Evolutionary conservation across 2,329 filamentous ascomycete species (phyloP), one percentile per base, ranked within the genome.

Genomic region (Fusarium succisae): DNA sequence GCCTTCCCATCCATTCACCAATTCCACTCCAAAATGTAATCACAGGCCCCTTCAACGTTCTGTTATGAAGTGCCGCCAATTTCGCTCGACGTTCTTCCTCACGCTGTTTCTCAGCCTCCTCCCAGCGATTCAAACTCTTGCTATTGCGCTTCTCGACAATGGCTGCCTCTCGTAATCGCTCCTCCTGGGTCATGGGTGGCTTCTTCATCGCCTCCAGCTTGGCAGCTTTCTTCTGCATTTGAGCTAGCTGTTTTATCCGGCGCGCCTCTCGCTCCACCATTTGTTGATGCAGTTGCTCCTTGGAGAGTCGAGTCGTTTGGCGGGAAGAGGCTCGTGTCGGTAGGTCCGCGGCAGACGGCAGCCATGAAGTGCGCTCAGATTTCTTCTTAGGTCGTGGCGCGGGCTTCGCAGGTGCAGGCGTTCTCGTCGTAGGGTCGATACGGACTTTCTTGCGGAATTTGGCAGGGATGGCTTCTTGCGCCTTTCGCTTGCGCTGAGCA

Each of bases 1-100:
- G 87, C 43, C 89, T 91, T 45, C 94, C 93, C 44, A 94, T 88
- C 89, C 94, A 96, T 77, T 94, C 90, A 39, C 93, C 93, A 72
- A 94, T 89, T n/a, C 96, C 96, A 81, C 95, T 98, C 92, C 95
- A 98, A 82, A 93, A 96, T 5, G 94, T 94, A 47, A 98, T 91
- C 17, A 98, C 94, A 0, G 96, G 94, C 0, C 96, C 96, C 61
- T 96, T 92, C 14, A 98, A 88, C 57, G 93, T 94, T 55, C 95
- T 91, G 80, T 95, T 94, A 78, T 97, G 93, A 76, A 98, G 86
- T 20, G 96, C 96, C 44, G 96, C 95, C 54, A 98, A 86, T 83
- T 93, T 96, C 45, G 91, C 93, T 73, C 91, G 89, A 70, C 96
- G 89, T 79, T 97, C 93, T 77, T 96, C 94, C 75, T 95, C 93